phyloP scores from a whole-genome alignment of 441 rosid genomes.

The Dalechampia spathulata region DNA sequence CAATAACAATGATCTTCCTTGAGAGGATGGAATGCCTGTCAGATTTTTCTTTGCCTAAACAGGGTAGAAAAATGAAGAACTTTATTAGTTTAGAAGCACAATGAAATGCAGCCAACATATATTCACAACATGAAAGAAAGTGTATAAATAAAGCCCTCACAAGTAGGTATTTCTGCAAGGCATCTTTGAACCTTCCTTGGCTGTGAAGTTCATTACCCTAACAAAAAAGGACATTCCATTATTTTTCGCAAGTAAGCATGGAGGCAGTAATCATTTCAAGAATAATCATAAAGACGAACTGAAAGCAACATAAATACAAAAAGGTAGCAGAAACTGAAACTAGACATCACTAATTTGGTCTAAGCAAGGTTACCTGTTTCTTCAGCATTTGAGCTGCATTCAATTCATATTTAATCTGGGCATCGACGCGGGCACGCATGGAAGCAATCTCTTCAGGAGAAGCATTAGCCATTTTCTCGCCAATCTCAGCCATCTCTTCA shows the following conservation, averaged over 20 bases:
- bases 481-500: slow-evolving; percentile 79
- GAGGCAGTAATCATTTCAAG: slow-evolving; percentile 1
- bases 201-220: slow-evolving; percentile 89
- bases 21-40: slow-evolving; percentile 52
- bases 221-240: slow-evolving; percentile 11
- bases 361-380: slow-evolving; percentile 52
- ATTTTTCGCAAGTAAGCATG: too few species aligned
- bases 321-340: not conserved
- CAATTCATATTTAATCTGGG: slow-evolving; percentile 62
- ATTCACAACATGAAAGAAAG: too few species aligned
- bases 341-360: not conserved
- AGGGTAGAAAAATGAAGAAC: not conserved
- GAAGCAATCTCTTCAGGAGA: slow-evolving; percentile 83
- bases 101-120: too few species aligned
- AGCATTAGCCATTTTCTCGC: slow-evolving; percentile 80
- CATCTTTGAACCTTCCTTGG: slow-evolving; percentile 64
- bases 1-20: slow-evolving; percentile 48
- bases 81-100: slow-evolving; percentile 10
- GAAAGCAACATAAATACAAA: not conserved
- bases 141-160: too few species aligned
- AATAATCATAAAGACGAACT: not conserved
- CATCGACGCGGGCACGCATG: slow-evolving; percentile 69
- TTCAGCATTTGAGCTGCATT: slow-evolving; percentile 80
- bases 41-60: slow-evolving; percentile 78
- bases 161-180: slow-evolving; percentile 69